Percentiles rank a stretch among this genome's conserved stretches.
phyloP scores from a whole-genome alignment of 2,329 filamentous ascomycete species.

The Diaporthe amygdali region DNA sequence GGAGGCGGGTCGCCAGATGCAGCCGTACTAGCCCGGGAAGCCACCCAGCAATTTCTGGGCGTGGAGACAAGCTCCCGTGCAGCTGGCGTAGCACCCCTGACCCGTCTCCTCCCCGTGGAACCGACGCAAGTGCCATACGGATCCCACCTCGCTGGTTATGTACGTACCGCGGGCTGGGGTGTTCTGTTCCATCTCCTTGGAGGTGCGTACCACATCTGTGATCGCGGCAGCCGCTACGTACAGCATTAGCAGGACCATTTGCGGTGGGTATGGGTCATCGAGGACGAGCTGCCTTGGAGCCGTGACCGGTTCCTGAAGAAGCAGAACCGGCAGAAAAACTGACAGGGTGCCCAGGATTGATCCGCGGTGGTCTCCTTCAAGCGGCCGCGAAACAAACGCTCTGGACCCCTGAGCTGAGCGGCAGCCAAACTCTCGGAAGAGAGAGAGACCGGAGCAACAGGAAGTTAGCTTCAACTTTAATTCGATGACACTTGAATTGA shows the following conservation, averaged over 20 bases:
- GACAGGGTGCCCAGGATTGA: neutral
- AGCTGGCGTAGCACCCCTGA: slow-evolving; percentile 17
- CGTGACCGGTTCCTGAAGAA: neutral
- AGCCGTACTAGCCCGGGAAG: neutral
- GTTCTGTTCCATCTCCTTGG: neutral
- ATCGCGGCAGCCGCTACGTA: neutral
- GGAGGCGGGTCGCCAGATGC: slow-evolving; percentile 3
- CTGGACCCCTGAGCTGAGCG: neutral
- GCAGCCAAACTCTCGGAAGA: neutral
- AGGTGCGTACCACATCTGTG: neutral
- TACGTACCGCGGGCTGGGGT: neutral
- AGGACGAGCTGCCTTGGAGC: neutral
- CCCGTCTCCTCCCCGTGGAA: slow-evolving; percentile 15
- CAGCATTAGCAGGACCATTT: neutral
- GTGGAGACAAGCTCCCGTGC: slow-evolving; percentile 25
- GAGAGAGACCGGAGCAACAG: neutral
- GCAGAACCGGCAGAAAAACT: neutral
- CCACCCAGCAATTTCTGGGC: slow-evolving; percentile 21
- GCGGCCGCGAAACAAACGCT: neutral
- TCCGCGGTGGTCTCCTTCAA: neutral
- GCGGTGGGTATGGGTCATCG: neutral
- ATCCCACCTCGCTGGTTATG: slow-evolving; percentile 18
- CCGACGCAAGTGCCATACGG: neutral
- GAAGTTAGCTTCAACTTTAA: slow-evolving; percentile 19
- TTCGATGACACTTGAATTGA: slow-evolving; percentile 15